Evolutionary conservation across 106 monocot species (phyloP).

Genomic region (Hemerocallis citrina): DNA sequence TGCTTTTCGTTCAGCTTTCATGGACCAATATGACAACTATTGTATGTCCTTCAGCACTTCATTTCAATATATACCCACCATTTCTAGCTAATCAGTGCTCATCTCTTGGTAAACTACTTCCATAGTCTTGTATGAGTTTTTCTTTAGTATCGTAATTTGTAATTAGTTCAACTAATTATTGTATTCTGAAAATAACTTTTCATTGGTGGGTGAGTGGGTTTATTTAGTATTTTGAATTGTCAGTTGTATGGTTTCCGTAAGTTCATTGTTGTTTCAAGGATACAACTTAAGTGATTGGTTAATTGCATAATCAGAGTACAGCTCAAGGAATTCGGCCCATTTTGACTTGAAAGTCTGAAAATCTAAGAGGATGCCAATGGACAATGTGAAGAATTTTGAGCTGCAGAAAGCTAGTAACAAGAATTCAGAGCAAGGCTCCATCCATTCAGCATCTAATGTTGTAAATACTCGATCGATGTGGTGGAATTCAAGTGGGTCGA

Average conservation of each 20-base stretch:
- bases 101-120: too few species aligned
- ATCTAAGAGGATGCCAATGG: not conserved
- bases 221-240: not conserved
- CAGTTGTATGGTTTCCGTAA: not conserved
- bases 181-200: too few species aligned
- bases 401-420: conserved; percentile 21
- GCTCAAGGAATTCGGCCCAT: not conserved
- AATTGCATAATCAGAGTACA: not conserved
- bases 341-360: not conserved
- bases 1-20: too few species aligned
- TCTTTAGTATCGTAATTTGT: too few species aligned
- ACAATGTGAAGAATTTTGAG: conserved; percentile 3
- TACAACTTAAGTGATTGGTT: not conserved
- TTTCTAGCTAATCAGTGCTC: too few species aligned
- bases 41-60: too few species aligned
- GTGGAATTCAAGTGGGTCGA: conserved; percentile 32
- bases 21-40: too few species aligned
- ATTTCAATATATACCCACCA: too few species aligned
- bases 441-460: conserved; percentile 22
- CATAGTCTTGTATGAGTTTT: too few species aligned
- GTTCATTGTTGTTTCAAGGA: not conserved
- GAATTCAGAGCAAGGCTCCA: conserved; percentile 18
- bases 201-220: not conserved
- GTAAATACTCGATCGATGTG: conserved; percentile 11
- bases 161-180: too few species aligned